Base-by-base conservation (phyloP, 345 rosid species). In the Triadica sebifera region DNA sequence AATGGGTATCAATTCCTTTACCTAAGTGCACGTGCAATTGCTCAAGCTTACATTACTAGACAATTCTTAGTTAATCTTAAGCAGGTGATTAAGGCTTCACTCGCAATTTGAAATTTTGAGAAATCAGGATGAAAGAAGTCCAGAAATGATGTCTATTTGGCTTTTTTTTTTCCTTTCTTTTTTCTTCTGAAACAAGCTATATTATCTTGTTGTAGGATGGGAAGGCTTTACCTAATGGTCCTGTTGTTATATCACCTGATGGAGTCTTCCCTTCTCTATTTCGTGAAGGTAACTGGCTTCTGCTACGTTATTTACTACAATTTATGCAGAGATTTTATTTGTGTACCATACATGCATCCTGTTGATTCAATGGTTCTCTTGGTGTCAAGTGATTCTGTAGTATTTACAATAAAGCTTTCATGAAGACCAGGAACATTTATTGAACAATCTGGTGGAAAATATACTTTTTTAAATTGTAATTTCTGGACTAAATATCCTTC, bases 201-300 rank as follows among this genome's bases (percentile, higher is more conserved):
- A 6, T 63, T 76, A 22, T 73, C 7, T 52, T 65, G 51, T 63
- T 71, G 49, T 81, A 93, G 99, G 96, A 95, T 64, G 99, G 98
- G 61, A 93, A 91, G 80, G 89, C 89, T 70, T 87, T 95, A 78
- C 99, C 99, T 37, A 97, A 95, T 75, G 99, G 99, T 52, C 99
- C 99, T 24, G 90, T 93, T 80, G 96, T 95, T 70, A 95, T 95
- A 74, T 95, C 99, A 65, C 99, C 99, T 0, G 99, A 95, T 82
- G 99, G 99, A 13, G 87, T 95, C 76, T 88, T 95, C 81, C 99
- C 99, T 39, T 95, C 99, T 59, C 53, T 95, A 67, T 90, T 67
- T 84, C 91, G 98, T 62, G 99, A 95, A 90, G 99, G 99, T 93
- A 86, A 82, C 19, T 67, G 59, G 24, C 10, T 0, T 45, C 25